Percentiles rank a stretch among this genome's conserved stretches.
Evolutionary conservation across 2,329 filamentous ascomycete genomes (phyloP).

Genomic region (Claviceps cyperi): DNA sequence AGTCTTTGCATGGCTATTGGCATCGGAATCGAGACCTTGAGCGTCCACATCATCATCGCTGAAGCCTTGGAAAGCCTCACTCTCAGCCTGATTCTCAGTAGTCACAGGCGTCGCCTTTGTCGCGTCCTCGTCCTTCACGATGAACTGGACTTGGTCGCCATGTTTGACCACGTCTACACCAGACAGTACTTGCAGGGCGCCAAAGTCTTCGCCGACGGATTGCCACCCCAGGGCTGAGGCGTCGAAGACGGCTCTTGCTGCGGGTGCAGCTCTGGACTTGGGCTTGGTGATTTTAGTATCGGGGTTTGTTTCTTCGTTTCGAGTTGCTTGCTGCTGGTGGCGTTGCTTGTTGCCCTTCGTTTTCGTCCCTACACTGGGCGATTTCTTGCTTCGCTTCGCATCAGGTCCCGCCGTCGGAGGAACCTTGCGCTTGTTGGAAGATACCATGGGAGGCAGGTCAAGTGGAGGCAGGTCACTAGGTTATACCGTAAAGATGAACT

Average conservation of each 20-base stretch:
- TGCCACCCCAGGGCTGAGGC: constrained; percentile 41
- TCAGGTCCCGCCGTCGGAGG: constrained; percentile 16
- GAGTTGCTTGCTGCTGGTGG: neutral
- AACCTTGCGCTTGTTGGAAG: constrained; percentile 26
- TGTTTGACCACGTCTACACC: constrained; percentile 72
- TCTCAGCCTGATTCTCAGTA: constrained; percentile 19
- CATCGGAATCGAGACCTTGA: constrained; percentile 17
- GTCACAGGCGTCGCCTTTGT: constrained; percentile 7
- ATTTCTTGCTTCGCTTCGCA: constrained; percentile 22
- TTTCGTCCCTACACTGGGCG: constrained; percentile 1
- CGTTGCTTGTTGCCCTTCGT: neutral
- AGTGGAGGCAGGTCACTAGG: neutral
- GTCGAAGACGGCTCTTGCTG: constrained; percentile 20
- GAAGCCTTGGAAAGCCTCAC: constrained; percentile 52
- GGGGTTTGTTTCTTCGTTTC: neutral
- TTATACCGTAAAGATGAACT: neutral
- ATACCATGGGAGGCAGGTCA: constrained; percentile 14
- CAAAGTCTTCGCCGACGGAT: constrained; percentile 88
- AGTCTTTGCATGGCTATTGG: constrained; percentile 18
- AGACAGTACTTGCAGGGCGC: constrained; percentile 79
- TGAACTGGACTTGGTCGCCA: constrained; percentile 43
- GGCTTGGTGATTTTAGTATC: neutral
- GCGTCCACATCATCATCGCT: constrained; percentile 30
- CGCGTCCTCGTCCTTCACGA: constrained; percentile 20
- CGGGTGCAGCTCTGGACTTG: constrained; percentile 9